Evolutionary conservation across 2,329 filamentous ascomycete genomes (phyloP), one percentile per base, ranked within the genome.

Genomic region (Hypoxylon rubiginosum): DNA sequence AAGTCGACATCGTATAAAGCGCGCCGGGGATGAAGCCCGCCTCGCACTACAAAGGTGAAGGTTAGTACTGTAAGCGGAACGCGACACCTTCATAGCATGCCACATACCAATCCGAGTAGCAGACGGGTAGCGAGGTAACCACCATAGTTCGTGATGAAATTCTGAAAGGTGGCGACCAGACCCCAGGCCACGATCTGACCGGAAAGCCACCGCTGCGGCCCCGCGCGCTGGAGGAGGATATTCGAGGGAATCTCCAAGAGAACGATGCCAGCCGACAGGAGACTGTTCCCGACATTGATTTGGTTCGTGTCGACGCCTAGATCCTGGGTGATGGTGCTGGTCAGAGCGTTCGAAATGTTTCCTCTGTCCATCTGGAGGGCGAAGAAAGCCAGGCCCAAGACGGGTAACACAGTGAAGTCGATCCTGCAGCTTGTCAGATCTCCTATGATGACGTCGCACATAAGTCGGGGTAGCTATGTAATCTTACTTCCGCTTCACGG

Each of bases 21-120:
- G 82, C 79, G 0, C 83, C 84, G 0, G 84, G 84, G 19, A 85
- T 86, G 58, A 84, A 86, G 0, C 84, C 84, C 0, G 83, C 81
- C 70, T 86, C 84, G 8, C 80, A 78, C 66, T 69, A 50, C 4
- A 11, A 10, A 51, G 9, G n/a, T 45, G 15, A 30, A 39, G 7
- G 39, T 69, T 51, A 66, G 60, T 28, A 55, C 43, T 4, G 11
- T n/a, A 24, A 24, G 6, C 15, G 4, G 1, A 19, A 39, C 21
- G 13, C 5, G 32, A 13, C n/a, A 5, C 3, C 1, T 8, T 4
- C 6, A 21, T 43, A 21, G 24, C 6, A 39, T 32, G 30, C n/a
- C 10, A 36, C 66, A 4, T 50, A 69, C 66, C 30, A 86, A 73
- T 0, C 84, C 84, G 5, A 86, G 78, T 17, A 85, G 71, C 0